Percentiles rank a stretch among this genome's conserved stretches.
Conservation (phyloP, 495 filamentous ascomycete species). For the Penicillium paxilli region DNA sequence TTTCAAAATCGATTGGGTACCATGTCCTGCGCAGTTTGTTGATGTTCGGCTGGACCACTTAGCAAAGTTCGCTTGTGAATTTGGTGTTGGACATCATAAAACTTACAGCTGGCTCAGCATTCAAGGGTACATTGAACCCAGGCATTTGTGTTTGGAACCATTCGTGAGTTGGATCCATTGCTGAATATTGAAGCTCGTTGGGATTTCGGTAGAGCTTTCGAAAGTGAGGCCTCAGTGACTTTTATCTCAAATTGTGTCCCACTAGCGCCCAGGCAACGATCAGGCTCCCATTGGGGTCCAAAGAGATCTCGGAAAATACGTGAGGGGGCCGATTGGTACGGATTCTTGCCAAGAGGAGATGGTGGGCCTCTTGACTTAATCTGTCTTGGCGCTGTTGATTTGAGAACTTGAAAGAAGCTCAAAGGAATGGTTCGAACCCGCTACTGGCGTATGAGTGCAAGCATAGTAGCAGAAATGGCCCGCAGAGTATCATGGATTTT, state of each 20-base stretch:
- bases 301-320: neutral
- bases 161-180: neutral
- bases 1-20: neutral
- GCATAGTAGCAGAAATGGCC: no score
- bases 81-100: neutral
- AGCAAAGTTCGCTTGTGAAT: neutral
- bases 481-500: no score
- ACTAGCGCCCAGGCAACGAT: neutral
- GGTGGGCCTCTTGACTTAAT: neutral
- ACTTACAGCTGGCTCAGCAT: neutral
- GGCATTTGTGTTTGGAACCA: slow-evolving; percentile 10
- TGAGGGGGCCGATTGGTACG: neutral
- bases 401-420: neutral
- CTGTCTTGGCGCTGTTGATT: neutral
- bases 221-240: neutral
- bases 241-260: neutral
- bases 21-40: neutral
- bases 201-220: neutral
- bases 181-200: neutral
- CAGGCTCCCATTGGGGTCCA: neutral
- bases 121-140: slow-evolving; percentile 11
- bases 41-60: neutral
- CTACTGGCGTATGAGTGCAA: no score
- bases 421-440: no score
- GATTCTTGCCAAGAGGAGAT: neutral